Percentiles rank a stretch among this genome's conserved stretches.
These are phyloP conservation scores for Deuterostichococcus epilithicus DNA, from an alignment of 139 green algal species.

Conservation along the genomic window DNA sequence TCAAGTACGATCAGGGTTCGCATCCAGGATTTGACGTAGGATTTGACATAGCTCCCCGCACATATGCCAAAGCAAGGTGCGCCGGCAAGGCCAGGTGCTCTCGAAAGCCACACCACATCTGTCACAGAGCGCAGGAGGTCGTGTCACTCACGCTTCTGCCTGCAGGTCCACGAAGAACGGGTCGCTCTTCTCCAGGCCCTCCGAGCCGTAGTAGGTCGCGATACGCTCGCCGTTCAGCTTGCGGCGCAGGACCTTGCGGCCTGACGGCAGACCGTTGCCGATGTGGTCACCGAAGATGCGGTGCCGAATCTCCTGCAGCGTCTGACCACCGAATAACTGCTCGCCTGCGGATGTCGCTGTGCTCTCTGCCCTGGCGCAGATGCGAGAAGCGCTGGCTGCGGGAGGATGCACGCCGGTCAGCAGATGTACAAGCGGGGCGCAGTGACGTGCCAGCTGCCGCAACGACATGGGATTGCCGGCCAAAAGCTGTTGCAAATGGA, in stretches of 20 bases:
- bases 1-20: neutral
- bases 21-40: neutral
- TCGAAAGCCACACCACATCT: neutral
- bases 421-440: neutral
- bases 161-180: slow-evolving; percentile 48
- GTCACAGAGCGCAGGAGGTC: neutral
- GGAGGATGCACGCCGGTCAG: neutral
- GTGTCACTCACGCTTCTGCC: slow-evolving; percentile 33
- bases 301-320: slow-evolving; percentile 42
- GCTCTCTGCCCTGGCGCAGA: neutral
- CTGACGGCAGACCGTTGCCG: slow-evolving; percentile 57
- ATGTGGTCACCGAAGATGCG: slow-evolving; percentile 66
- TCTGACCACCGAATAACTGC: slow-evolving; percentile 22
- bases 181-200: slow-evolving; percentile 32
- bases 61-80: neutral
- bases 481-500: no score
- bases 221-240: slow-evolving; percentile 45
- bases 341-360: neutral
- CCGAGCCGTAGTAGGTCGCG: slow-evolving; percentile 44
- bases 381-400: no score
- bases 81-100: neutral
- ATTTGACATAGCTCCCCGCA: neutral
- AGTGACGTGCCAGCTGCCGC: neutral
- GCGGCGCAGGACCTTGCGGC: slow-evolving; percentile 55
- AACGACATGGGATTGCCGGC: neutral